phyloP scores from a whole-genome alignment of 371 early-diverging fungal genomes.

The Entomophthora muscae region DNA sequence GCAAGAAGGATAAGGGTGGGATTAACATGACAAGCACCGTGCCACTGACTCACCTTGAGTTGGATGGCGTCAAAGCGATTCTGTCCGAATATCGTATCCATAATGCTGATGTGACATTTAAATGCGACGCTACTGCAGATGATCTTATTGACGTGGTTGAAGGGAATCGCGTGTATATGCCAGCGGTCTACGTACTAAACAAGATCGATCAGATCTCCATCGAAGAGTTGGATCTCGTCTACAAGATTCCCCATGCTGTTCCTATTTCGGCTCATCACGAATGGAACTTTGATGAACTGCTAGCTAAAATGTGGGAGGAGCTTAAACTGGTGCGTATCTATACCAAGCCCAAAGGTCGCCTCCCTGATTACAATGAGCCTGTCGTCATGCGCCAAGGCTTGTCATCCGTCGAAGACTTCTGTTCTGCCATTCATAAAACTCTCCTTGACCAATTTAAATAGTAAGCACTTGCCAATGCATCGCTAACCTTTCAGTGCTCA shows the following conservation, averaged over 20 bases:
- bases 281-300: slow-evolving; percentile 98
- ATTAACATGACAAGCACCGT: slow-evolving; percentile 79
- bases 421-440: slow-evolving; percentile 94
- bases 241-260: slow-evolving; percentile 95
- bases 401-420: slow-evolving; percentile 85
- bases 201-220: slow-evolving; percentile 88
- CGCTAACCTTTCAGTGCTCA: slow-evolving; percentile 44
- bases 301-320: slow-evolving; percentile 91
- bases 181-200: slow-evolving; percentile 83
- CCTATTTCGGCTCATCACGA: slow-evolving; percentile 95
- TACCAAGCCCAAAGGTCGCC: slow-evolving; percentile 95
- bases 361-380: slow-evolving; percentile 95
- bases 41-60: slow-evolving; percentile 65
- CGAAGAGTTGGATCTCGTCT: slow-evolving; percentile 74
- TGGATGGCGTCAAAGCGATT: slow-evolving; percentile 72
- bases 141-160: slow-evolving; percentile 94
- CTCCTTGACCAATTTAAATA: slow-evolving; percentile 91
- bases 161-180: slow-evolving; percentile 66
- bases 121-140: slow-evolving; percentile 73
- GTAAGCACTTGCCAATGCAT: slow-evolving; percentile 17
- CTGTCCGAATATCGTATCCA: slow-evolving; percentile 82
- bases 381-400: slow-evolving; percentile 75
- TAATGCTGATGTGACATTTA: slow-evolving; percentile 83
- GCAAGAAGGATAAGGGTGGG: slow-evolving; percentile 89
- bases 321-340: slow-evolving; percentile 65